Evolutionary conservation across 768 basidiomycete genomes (phyloP).

Genomic region (Macrolepiota dolichaula): DNA sequence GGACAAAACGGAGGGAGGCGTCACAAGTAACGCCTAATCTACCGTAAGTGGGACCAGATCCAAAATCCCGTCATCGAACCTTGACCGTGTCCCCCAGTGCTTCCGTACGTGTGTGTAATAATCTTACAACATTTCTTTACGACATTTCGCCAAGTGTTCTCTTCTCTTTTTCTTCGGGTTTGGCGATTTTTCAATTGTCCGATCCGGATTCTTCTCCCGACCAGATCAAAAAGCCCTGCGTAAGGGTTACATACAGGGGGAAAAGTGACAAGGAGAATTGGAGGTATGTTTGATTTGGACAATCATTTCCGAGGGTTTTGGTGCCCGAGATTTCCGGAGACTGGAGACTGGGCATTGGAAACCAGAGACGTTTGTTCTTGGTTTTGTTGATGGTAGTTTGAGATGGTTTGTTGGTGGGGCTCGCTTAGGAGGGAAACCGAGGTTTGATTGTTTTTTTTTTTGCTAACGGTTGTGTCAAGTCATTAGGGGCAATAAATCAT

Average conservation of each 20-base stretch:
- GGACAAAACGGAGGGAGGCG: too few relatives aligned
- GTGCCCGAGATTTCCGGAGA: not conserved
- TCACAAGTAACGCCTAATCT: too few relatives aligned
- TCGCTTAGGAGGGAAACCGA: too few relatives aligned
- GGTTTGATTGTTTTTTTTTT: not conserved
- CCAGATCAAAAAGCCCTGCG: not conserved
- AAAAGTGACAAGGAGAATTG: slow-evolving; percentile 1
- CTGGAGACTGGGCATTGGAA: not conserved
- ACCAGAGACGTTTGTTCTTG: not conserved
- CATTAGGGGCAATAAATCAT: not conserved
- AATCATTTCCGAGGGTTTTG: slow-evolving; percentile 6
- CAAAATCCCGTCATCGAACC: too few relatives aligned
- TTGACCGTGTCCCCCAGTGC: too few relatives aligned
- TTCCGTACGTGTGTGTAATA: too few relatives aligned
- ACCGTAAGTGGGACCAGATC: too few relatives aligned
- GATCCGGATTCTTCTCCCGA: slow-evolving; percentile 2
- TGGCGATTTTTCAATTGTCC: slow-evolving; percentile 2
- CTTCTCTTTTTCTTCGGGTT: not conserved
- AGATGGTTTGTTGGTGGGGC: not conserved
- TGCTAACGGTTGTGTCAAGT: not conserved
- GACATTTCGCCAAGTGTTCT: not conserved
- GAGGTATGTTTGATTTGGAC: not conserved
- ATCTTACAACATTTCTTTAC: too few relatives aligned
- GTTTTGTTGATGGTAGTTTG: not conserved
- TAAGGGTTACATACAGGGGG: not conserved